Conservation (phyloP, 306 rosid genomes). For the Ormosia semicastrata region DNA sequence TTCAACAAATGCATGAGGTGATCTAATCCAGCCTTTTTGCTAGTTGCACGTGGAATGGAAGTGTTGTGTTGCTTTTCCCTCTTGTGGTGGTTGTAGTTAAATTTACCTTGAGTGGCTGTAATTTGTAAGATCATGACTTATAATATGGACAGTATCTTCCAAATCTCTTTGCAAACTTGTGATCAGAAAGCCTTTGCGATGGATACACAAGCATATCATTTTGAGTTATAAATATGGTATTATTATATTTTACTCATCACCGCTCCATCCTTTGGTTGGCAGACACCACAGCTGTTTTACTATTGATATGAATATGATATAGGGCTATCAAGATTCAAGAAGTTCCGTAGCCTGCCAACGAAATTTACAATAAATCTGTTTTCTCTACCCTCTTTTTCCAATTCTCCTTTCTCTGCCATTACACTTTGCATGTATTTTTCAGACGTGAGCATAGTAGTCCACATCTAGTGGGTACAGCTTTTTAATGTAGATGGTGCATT, state of each 20-base stretch:
- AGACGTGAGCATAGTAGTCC: no score
- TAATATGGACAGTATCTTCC: conserved; percentile 2
- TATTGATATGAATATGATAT: no score
- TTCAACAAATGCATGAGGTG: conserved; percentile 41
- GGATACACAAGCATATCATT: neutral
- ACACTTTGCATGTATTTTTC: no score
- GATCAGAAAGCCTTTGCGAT: neutral
- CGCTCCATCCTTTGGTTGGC: neutral
- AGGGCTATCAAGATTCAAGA: no score
- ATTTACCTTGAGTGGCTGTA: conserved; percentile 16
- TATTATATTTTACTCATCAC: neutral
- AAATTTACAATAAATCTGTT: no score
- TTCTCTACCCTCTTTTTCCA: no score
- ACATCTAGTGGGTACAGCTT: neutral
- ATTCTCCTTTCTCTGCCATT: no score
- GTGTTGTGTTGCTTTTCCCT: conserved; percentile 1
- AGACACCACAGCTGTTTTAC: no score
- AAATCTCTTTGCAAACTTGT: neutral
- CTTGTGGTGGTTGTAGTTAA: conserved; percentile 17
- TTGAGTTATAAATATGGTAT: conserved; percentile 7
- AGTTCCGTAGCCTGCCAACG: no score
- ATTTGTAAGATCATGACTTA: conserved; percentile 19
- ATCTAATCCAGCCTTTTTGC: neutral
- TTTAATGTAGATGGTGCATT: neutral
- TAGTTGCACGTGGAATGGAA: conserved; percentile 9